A percentile compares a stretch with the other conserved stretches of the same genome.
These are phyloP conservation scores for Petunia hybrid DNA, from an alignment of 305 asterid genomes.

Conservation along the genomic window DNA sequence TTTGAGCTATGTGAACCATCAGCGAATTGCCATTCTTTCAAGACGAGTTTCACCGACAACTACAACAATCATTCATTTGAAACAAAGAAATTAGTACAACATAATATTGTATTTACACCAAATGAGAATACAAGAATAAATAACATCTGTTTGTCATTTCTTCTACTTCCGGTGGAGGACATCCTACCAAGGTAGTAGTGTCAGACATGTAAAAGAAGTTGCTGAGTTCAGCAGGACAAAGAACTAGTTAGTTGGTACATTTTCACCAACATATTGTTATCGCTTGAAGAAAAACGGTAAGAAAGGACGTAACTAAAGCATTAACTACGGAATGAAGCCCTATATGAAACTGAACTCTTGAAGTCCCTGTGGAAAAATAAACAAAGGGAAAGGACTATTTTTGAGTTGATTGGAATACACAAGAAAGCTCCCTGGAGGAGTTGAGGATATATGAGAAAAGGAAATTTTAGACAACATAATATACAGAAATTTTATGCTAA, in stretches of 20 bases:
- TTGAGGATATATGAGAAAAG: neutral
- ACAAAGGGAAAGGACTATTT: neutral
- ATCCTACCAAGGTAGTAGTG: neutral
- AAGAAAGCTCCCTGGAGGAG: neutral
- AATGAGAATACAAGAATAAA: constrained; percentile 11
- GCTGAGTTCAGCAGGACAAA: neutral
- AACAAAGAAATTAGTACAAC: constrained; percentile 20
- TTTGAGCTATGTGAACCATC: constrained; percentile 80
- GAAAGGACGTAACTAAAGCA: neutral
- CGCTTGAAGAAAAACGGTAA: neutral
- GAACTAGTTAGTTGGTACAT: neutral
- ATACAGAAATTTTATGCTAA: neutral
- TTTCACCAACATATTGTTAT: constrained; percentile 3
- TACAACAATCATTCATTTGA: constrained; percentile 53
- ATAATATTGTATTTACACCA: constrained; percentile 16
- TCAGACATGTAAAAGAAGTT: neutral
- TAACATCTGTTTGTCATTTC: constrained; percentile 28
- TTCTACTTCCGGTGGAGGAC: neutral
- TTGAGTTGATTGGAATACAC: constrained; percentile 9
- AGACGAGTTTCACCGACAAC: constrained; percentile 80
- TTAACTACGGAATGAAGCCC: neutral
- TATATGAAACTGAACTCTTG: neutral
- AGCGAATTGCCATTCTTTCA: constrained; percentile 97
- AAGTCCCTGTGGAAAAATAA: neutral
- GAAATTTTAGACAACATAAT: neutral